Evolutionary conservation across 208 protist species (phyloP).

Genomic region (Leishmania arabica): DNA sequence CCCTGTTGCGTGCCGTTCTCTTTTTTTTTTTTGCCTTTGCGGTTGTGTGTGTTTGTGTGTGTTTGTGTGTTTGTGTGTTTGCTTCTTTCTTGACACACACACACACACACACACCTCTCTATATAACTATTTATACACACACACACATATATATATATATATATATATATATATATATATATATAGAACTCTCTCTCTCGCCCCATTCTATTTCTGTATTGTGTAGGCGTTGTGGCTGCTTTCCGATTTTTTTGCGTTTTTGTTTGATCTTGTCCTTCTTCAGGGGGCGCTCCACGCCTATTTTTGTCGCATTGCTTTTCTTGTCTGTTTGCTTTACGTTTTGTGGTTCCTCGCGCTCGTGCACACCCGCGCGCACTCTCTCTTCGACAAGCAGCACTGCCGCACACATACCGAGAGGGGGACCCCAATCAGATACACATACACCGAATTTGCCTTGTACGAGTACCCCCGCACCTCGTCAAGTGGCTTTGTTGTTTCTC

Average conservation of each 20-base stretch:
- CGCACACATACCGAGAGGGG: neutral
- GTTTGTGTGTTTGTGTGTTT: neutral
- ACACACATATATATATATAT: neutral
- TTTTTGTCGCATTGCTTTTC: neutral
- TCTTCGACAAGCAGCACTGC: neutral
- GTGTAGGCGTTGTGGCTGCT: neutral
- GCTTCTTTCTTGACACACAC: neutral
- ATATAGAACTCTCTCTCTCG: neutral
- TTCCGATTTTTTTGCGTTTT: slow-evolving; percentile 7
- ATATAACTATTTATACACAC: neutral
- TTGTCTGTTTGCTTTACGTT: neutral
- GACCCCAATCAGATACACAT: neutral
- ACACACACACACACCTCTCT: neutral
- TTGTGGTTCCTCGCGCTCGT: neutral
- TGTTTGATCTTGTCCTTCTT: slow-evolving; percentile 5
- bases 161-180: neutral
- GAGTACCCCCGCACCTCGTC: neutral
- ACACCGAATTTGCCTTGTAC: neutral
- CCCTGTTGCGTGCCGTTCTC: neutral
- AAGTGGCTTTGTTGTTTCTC: neutral
- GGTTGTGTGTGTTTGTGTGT: neutral
- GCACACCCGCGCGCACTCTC: neutral
- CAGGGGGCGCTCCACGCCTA: neutral
- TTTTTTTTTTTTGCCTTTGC: neutral
- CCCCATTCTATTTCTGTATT: neutral